Percentiles rank a stretch among this genome's conserved stretches.
Conservation (phyloP, 208 protist species). For the Trypanosoma vivax region DNA sequence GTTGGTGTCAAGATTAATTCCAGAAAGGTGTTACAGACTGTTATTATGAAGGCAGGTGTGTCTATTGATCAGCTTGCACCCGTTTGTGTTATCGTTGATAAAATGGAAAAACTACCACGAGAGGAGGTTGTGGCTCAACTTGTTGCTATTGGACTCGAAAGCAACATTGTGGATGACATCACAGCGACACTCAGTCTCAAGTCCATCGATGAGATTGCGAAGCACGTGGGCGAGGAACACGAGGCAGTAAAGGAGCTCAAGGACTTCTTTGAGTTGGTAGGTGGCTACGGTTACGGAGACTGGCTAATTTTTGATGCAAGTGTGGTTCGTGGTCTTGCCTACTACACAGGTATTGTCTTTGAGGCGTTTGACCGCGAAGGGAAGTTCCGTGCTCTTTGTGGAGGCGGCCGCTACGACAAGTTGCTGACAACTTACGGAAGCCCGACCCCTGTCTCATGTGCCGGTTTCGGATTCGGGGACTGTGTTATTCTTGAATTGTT, state of each 20-base stretch:
- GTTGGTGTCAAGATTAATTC: constrained; percentile 92
- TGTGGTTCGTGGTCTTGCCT: constrained; percentile 92
- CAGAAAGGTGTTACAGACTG: constrained; percentile 86
- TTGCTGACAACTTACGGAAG: constrained; percentile 92
- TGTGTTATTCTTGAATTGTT: constrained; percentile 94
- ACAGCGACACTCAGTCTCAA: constrained; percentile 72
- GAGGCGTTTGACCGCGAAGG: constrained; percentile 91
- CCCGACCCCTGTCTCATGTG: constrained; percentile 84
- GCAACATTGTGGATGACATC: constrained; percentile 63
- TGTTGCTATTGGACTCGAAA: constrained; percentile 45
- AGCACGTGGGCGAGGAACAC: constrained; percentile 58
- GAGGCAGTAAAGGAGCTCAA: constrained; percentile 80
- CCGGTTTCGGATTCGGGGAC: constrained; percentile 95
- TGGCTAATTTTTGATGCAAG: constrained; percentile 92
- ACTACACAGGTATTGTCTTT: constrained; percentile 96
- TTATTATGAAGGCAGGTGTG: constrained; percentile 72
- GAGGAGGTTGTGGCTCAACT: constrained; percentile 83
- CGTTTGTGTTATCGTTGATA: constrained; percentile 94
- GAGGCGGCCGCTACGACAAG: constrained; percentile 94
- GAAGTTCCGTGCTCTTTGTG: constrained; percentile 92
- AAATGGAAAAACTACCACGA: constrained; percentile 90
- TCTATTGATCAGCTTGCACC: constrained; percentile 74
- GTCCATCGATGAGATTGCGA: constrained; percentile 77
- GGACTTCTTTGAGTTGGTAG: constrained; percentile 78
- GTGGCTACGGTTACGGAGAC: constrained; percentile 91